A percentile compares a stretch with the other conserved stretches of the same genome.
Evolutionary conservation across 2,329 filamentous ascomycete species (phyloP).

Genomic region (Fusarium continuum): DNA sequence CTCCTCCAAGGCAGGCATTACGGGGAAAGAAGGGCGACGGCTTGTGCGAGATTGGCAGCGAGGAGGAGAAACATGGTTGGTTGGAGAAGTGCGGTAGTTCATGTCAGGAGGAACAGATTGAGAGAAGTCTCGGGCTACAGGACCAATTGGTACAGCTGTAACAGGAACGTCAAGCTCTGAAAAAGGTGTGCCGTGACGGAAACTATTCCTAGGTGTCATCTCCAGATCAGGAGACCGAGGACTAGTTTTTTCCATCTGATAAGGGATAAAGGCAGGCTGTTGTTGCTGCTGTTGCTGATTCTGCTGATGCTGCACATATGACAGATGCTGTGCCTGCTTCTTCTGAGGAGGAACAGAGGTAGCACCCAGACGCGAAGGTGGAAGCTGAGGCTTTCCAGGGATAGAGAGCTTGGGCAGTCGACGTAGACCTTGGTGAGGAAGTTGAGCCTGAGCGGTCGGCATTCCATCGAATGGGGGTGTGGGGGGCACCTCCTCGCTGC

Average conservation of each 20-base stretch:
- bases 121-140: conserved; percentile 79
- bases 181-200: conserved; percentile 85
- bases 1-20: conserved; percentile 76
- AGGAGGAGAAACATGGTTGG: conserved; percentile 48
- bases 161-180: conserved; percentile 91
- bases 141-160: conserved; percentile 75
- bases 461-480: conserved; percentile 74
- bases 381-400: conserved; percentile 52
- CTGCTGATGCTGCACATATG: conserved; percentile 31
- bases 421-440: conserved; percentile 65
- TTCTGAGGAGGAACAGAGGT: conserved; percentile 41
- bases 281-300: background rate
- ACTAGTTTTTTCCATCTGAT: conserved; percentile 62
- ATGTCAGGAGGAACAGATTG: conserved; percentile 96
- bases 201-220: conserved; percentile 64
- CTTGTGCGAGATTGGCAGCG: conserved; percentile 63
- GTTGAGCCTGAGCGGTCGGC: conserved; percentile 53
- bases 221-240: conserved; percentile 65
- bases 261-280: conserved; percentile 55
- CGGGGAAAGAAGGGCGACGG: conserved; percentile 73
- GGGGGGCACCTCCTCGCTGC: conserved; percentile 66
- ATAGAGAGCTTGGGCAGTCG: conserved; percentile 71
- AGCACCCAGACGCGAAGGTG: conserved; percentile 40
- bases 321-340: conserved; percentile 40
- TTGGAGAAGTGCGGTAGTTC: conserved; percentile 70